phyloP scores from a whole-genome alignment of 345 rosid genomes.

The Zanthoxylum bungeanum region DNA sequence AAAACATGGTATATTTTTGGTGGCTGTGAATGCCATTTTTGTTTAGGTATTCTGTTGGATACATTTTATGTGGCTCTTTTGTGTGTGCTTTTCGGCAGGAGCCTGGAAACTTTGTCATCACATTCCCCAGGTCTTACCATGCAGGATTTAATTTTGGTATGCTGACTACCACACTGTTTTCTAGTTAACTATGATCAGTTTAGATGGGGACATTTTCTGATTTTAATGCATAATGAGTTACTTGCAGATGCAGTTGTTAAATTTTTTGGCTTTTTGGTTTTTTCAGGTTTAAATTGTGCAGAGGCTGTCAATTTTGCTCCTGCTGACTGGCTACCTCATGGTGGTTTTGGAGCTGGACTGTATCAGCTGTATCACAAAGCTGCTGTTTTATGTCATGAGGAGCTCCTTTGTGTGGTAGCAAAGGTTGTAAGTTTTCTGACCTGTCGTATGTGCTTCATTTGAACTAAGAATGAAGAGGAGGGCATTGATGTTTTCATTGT shows the following conservation, averaged over 20 bases:
- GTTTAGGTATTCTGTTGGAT: constrained; percentile 1
- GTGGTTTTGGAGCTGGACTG: constrained; percentile 75
- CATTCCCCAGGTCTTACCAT: constrained; percentile 93
- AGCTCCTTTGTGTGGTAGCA: constrained; percentile 93
- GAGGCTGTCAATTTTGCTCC: constrained; percentile 99
- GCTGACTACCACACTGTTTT: constrained; percentile 14
- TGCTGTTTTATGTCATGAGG: constrained; percentile 91
- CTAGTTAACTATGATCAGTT: constrained; percentile 10
- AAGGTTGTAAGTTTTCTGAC: constrained; percentile 42
- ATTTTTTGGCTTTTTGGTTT: constrained; percentile 12
- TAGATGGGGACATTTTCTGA: constrained; percentile 1
- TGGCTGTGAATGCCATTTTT: background rate
- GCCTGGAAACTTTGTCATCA: constrained; percentile 94
- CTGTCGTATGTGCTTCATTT: background rate
- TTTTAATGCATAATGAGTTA: background rate
- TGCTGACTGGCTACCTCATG: constrained; percentile 98
- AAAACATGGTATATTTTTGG: background rate
- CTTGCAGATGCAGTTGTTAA: constrained; percentile 1
- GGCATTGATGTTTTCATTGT: background rate
- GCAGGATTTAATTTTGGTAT: constrained; percentile 97
- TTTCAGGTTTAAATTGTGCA: constrained; percentile 91
- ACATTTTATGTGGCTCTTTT: constrained; percentile 14
- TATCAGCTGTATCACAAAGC: constrained; percentile 80
- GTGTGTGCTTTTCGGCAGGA: constrained; percentile 51
- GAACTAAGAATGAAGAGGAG: background rate